Evolutionary conservation across 441 rosid species (phyloP), one percentile per base, ranked within the genome.

Genomic region (Erysimum cheiri): DNA sequence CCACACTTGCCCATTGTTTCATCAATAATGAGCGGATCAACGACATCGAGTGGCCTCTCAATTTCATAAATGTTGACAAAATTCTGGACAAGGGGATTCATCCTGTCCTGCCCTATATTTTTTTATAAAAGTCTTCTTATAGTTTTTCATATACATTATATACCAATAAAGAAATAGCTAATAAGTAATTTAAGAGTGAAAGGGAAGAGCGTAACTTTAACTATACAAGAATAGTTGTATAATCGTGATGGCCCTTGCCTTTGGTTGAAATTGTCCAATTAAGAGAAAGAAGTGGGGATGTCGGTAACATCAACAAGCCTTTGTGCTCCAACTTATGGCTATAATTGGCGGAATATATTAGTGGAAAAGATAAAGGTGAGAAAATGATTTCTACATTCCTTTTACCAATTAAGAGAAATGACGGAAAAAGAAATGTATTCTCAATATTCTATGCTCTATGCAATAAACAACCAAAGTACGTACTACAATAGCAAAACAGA

Each of bases 291-390:
- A 32, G 74, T 60, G 53, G 60, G 61, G 5, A 40, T 49, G 41
- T 71, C 33, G 19, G n/a, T 63, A 26, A 62, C 69, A 29, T 71
- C 41, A 9, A 72, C 47, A 62, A 31, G 12, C 37, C 59, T 36
- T 37, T 64, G 28, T 8, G 31, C 39, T 69, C n/a, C 2, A 60
- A 70, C 5, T 47, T 49, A 17, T 13, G 39, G 36, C 61, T 40
- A 13, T 8, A 62, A 35, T 35, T 64, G 41, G 14, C 5, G 9
- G 33, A 46, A 44, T 28, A 17, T 46, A 55, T 46, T 35, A 44
- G 64, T 72, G 70, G 76, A 72, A 63, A 44, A 0, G 12, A 72
- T 55, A 72, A 72, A 72, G 59, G 58, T 64, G 41, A 36, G 17
- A 63, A 44, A 15, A 26, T 64, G 49, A 46, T 55, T 56, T 55